A percentile compares a stretch with the other conserved stretches of the same genome.
These are phyloP conservation scores for Phytophthora agathidicida DNA, from an alignment of 352 stramenopile genomes.

Conservation along the genomic window DNA sequence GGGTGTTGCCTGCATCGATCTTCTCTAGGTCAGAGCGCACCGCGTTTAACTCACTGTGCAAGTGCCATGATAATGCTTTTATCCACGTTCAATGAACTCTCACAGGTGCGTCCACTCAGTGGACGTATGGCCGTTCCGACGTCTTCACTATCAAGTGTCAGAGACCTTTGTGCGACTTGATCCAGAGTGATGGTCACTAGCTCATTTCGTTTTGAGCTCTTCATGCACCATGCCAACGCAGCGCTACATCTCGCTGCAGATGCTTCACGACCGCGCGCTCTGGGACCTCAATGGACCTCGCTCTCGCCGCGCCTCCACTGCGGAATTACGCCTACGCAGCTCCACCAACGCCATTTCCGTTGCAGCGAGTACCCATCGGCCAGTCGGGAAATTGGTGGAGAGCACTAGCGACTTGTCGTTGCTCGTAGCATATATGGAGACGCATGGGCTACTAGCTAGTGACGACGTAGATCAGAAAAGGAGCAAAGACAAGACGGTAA, in stretches of 20 bases:
- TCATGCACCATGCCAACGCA: constrained; percentile 25
- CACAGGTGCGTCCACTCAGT: constrained; percentile 14
- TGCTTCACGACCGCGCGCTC: constrained; percentile 31
- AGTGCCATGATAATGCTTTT: too few relatives aligned
- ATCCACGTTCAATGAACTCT: constrained; percentile 6
- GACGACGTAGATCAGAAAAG: neutral
- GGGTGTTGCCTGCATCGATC: too few relatives aligned
- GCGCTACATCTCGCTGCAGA: constrained; percentile 38
- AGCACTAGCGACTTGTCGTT: constrained; percentile 35
- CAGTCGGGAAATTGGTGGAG: constrained; percentile 21
- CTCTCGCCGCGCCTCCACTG: constrained; percentile 19
- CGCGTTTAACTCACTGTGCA: too few relatives aligned
- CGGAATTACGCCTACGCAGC: constrained; percentile 20
- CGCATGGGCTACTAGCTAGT: neutral
- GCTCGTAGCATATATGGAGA: constrained; percentile 17
- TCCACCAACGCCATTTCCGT: constrained; percentile 5
- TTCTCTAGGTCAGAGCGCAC: neutral
- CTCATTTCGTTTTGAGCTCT: constrained; percentile 24
- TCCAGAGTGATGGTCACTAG: constrained; percentile 2
- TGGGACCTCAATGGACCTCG: constrained; percentile 13
- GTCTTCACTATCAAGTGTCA: constrained; percentile 9
- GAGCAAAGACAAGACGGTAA: neutral
- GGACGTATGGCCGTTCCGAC: constrained; percentile 5
- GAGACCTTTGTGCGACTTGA: neutral
- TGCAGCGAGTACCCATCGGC: constrained; percentile 16